A percentile compares a stretch with the other conserved stretches of the same genome.
Conservation (phyloP, 2,329 filamentous ascomycete species). For the Fusarium sublunatum region DNA sequence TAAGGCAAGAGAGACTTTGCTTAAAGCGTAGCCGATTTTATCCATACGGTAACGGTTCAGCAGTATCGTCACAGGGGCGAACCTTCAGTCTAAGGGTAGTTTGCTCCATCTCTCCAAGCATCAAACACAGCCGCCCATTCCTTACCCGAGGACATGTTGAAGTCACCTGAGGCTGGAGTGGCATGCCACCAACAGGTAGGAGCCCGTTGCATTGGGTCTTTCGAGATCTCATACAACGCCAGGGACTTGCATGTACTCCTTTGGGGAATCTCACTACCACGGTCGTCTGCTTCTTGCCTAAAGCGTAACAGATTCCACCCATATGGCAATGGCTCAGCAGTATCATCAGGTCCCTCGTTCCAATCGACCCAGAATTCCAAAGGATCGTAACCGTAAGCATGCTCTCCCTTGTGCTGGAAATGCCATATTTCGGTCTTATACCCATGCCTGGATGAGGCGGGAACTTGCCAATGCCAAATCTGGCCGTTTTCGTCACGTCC, state of each 20-base stretch:
- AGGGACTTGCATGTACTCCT: background rate
- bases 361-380: conserved; percentile 19
- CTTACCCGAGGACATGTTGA: too few species aligned
- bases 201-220: background rate
- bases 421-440: conserved; percentile 11
- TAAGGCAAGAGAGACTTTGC: too few species aligned
- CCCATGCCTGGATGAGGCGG: background rate
- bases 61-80: too few species aligned
- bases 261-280: background rate
- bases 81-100: too few species aligned
- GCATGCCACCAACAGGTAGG: too few species aligned
- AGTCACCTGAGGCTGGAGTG: too few species aligned
- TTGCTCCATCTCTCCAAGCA: too few species aligned
- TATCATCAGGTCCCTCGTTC: background rate
- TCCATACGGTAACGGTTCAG: too few species aligned
- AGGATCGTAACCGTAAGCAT: conserved; percentile 4
- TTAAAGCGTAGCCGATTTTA: too few species aligned
- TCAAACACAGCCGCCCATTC: too few species aligned
- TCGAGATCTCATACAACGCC: background rate
- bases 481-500: background rate
- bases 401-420: conserved; percentile 11
- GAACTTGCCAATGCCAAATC: conserved; percentile 18
- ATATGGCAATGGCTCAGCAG: conserved; percentile 7
- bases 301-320: conserved; percentile 7
- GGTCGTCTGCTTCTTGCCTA: background rate